Evolutionary conservation across 192 early-diverging fungal genomes (phyloP).

Genomic region (Lobosporangium transversale): DNA sequence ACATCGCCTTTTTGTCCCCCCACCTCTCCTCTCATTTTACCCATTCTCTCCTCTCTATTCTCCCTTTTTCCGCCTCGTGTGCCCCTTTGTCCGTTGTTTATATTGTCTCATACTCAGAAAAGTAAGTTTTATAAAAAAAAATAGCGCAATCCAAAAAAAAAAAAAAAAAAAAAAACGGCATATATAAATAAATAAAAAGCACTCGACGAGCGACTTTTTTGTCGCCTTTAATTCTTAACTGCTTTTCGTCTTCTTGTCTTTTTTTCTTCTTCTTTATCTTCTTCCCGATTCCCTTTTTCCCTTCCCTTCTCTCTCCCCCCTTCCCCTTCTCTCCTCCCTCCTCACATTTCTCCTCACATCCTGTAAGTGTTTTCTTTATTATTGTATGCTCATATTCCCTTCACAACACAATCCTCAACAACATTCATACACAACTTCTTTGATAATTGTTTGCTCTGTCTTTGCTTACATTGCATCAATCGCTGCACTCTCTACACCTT

Average conservation of each 20-base stretch:
- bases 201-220: not conserved
- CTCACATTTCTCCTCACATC: not conserved
- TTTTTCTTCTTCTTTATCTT: not conserved
- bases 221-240: not conserved
- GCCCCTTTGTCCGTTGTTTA: not conserved
- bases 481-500: no score
- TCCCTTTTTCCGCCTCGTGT: conserved; percentile 1
- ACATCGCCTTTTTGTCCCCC: not conserved
- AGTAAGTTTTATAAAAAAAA: no score
- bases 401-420: no score
- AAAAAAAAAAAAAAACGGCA: no score
- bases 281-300: not conserved
- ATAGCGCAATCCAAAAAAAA: not conserved
- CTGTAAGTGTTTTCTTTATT: not conserved
- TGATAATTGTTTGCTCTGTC: no score
- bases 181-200: conserved; percentile 2
- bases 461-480: no score
- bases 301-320: not conserved
- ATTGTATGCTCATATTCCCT: not conserved
- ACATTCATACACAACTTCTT: no score
- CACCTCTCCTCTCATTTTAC: not conserved
- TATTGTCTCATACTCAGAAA: no score
- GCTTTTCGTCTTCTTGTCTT: not conserved
- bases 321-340: not conserved
- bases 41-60: not conserved